phyloP scores from a whole-genome alignment of 305 asterid species.

The Andrographis paniculata region DNA sequence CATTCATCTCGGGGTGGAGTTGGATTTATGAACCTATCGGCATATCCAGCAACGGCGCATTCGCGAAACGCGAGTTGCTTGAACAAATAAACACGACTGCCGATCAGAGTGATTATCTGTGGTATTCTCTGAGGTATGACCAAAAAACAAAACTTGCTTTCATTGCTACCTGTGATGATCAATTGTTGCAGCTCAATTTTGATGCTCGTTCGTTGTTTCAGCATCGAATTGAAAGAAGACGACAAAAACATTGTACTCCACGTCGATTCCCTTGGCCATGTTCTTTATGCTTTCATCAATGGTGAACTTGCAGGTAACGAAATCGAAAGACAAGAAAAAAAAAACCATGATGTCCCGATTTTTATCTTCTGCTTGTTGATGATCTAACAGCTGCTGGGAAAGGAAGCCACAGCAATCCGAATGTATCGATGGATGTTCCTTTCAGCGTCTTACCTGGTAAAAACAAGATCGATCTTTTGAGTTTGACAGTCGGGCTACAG shows the following conservation, averaged over 20 bases:
- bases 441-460: constrained; percentile 41
- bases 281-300: constrained; percentile 55
- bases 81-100: constrained; percentile 93
- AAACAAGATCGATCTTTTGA: constrained; percentile 69
- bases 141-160: neutral
- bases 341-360: neutral
- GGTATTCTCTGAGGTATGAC: constrained; percentile 93
- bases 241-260: constrained; percentile 55
- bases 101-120: constrained; percentile 79
- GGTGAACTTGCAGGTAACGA: constrained; percentile 68
- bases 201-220: constrained; percentile 26
- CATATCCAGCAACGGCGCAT: constrained; percentile 60
- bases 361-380: constrained; percentile 1
- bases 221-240: constrained; percentile 40
- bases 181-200: constrained; percentile 5
- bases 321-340: neutral
- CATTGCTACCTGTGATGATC: neutral
- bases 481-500: constrained; percentile 83
- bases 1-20: constrained; percentile 58
- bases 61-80: constrained; percentile 42
- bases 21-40: constrained; percentile 83
- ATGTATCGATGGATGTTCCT: constrained; percentile 47
- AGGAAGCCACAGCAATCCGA: constrained; percentile 29
- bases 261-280: constrained; percentile 76
- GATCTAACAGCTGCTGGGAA: constrained; percentile 37